phyloP scores from a whole-genome alignment of 192 early-diverging fungal genomes.

The Podila epicladia region DNA sequence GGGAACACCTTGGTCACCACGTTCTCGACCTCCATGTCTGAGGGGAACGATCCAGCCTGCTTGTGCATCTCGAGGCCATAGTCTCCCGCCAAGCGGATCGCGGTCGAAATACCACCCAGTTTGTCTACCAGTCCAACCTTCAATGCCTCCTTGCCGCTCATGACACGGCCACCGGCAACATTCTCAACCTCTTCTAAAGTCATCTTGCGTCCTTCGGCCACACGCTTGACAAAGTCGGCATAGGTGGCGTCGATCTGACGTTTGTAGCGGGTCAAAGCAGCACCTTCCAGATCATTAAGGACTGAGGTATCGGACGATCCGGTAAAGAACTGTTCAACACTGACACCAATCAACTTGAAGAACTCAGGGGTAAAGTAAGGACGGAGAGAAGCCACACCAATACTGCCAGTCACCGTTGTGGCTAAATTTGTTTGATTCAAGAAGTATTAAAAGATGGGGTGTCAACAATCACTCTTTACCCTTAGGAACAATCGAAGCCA shows the following conservation, averaged over 20 bases:
- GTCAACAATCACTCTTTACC: background rate
- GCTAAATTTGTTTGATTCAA: constrained; percentile 19
- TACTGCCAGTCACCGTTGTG: constrained; percentile 76
- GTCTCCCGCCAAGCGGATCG: constrained; percentile 55
- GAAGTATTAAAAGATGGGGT: no score
- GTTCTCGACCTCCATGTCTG: constrained; percentile 43
- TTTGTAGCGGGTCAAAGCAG: constrained; percentile 57
- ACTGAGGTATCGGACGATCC: constrained; percentile 59
- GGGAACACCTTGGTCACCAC: constrained; percentile 60
- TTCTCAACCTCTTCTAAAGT: constrained; percentile 59
- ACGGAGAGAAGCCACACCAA: constrained; percentile 70
- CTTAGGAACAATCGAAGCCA: no score
- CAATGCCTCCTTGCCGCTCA: constrained; percentile 67
- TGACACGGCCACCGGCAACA: constrained; percentile 72
- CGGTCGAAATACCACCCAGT: constrained; percentile 61
- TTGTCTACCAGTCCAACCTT: constrained; percentile 70
- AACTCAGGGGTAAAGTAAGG: constrained; percentile 66
- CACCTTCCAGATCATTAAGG: constrained; percentile 57
- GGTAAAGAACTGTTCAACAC: constrained; percentile 64
- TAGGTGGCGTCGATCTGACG: constrained; percentile 62
- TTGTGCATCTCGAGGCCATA: constrained; percentile 49
- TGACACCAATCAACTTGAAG: constrained; percentile 67
- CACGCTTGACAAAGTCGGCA: constrained; percentile 61
- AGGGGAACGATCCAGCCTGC: constrained; percentile 28
- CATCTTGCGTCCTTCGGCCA: constrained; percentile 65